Percentiles rank a stretch among this genome's conserved stretches.
Evolutionary conservation across 225 moss, liverwort and hornwort genomes (phyloP).

Genomic region (Physcomitrellopsis africana): DNA sequence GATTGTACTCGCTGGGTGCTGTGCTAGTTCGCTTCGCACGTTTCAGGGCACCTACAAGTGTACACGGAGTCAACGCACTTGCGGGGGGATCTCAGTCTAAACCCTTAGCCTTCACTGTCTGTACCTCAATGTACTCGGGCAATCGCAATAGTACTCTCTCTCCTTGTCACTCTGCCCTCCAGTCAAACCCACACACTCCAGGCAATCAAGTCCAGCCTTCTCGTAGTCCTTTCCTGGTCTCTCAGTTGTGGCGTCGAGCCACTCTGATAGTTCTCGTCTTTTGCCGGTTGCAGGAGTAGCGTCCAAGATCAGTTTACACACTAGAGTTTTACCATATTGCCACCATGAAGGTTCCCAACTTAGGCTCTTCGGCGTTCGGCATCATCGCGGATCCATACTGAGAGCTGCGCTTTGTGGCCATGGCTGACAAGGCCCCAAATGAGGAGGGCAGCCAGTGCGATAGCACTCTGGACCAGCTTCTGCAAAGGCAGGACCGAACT

Average conservation of each 20-base stretch:
- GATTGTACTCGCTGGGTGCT: conserved; percentile 18
- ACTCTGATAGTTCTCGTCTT: too few relatives aligned
- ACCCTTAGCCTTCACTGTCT: conserved; percentile 11
- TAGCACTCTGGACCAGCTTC: conserved; percentile 58
- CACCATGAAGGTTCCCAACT: conserved; percentile 20
- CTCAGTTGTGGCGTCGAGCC: background rate
- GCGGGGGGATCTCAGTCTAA: conserved; percentile 41
- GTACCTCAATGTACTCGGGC: conserved; percentile 40
- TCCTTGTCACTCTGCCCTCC: conserved; percentile 42
- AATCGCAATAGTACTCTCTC: conserved; percentile 47
- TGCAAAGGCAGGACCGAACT: conserved; percentile 50
- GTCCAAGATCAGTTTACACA: background rate
- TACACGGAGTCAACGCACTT: conserved; percentile 57
- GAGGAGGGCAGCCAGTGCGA: conserved; percentile 39
- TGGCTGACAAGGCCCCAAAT: conserved; percentile 48
- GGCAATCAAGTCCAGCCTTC: conserved; percentile 5
- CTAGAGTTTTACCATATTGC: conserved; percentile 25
- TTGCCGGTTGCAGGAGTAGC: background rate
- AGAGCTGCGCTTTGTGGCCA: conserved; percentile 35
- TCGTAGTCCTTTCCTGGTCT: background rate
- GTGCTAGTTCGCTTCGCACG: conserved; percentile 45
- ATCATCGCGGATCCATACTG: conserved; percentile 46
- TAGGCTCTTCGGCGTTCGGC: conserved; percentile 18
- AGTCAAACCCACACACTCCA: conserved; percentile 34
- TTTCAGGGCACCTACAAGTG: conserved; percentile 43